Evolutionary conservation across 768 basidiomycete genomes (phyloP).

Genomic region (Pleurotus tuber-regium): DNA sequence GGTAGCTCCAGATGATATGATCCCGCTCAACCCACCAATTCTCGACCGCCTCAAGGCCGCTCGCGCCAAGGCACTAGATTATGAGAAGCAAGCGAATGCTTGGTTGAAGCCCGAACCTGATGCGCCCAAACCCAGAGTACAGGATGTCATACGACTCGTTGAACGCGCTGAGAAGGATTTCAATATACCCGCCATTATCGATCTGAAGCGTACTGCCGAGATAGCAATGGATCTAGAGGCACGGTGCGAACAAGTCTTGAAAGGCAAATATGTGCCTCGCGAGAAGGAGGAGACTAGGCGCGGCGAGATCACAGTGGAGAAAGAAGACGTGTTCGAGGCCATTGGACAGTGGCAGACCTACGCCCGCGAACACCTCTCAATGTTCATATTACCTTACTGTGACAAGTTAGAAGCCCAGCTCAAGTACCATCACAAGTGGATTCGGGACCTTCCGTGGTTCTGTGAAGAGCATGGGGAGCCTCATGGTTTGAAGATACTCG

Average conservation of each 20-base stretch:
- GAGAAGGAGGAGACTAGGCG: conserved; percentile 44
- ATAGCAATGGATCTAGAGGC: conserved; percentile 78
- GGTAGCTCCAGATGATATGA: conserved; percentile 56
- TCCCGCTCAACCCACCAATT: conserved; percentile 69
- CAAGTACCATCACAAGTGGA: conserved; percentile 64
- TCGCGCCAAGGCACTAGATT: conserved; percentile 70
- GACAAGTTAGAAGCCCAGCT: conserved; percentile 72
- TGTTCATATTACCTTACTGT: conserved; percentile 72
- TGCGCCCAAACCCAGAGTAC: conserved; percentile 56
- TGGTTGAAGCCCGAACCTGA: conserved; percentile 64
- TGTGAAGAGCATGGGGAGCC: conserved; percentile 62
- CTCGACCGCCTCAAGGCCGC: conserved; percentile 64
- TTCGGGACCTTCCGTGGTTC: conserved; percentile 78
- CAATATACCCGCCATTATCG: conserved; percentile 60
- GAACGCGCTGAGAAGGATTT: conserved; percentile 76
- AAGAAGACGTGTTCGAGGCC: conserved; percentile 67
- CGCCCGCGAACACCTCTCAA: conserved; percentile 64
- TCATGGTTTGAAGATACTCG: conserved; percentile 63
- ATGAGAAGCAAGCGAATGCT: conserved; percentile 72
- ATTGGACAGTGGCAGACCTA: conserved; percentile 75
- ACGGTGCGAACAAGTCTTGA: conserved; percentile 71
- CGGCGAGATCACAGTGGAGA: conserved; percentile 21
- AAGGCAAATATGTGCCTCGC: conserved; percentile 49
- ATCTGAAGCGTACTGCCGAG: conserved; percentile 68
- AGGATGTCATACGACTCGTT: conserved; percentile 69